Evolutionary conservation across 345 rosid genomes (phyloP), one percentile per base, ranked within the genome.

Genomic region (Eucalyptus virginea): DNA sequence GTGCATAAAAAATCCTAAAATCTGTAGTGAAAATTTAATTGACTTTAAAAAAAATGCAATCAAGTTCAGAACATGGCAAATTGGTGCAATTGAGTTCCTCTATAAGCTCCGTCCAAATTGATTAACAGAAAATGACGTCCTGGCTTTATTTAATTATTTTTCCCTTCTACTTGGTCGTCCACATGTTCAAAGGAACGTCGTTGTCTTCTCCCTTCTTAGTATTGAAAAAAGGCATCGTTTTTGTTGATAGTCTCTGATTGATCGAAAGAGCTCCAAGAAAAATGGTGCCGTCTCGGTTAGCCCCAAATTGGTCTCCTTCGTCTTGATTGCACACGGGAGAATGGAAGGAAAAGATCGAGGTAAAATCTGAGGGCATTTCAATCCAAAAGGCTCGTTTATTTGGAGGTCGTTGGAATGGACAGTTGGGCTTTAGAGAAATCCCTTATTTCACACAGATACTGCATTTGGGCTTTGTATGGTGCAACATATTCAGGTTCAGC

Each of bases 101-200:
- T 0, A 1, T 32, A 8, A 17, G 2, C 23, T 69, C 5, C 1
- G 2, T 9, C 42, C 42, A 34, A 17, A 32, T 32, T 13, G 24
- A 10, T 0, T 13, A 69, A 69, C 12, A 0, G 13, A 69, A 34
- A 69, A 69, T 34, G 81, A 69, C 3, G 18, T 34, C 44, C 42
- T 0, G 12, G 11, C 13, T 34, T 69, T 34, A 34, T 17, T 69
- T 34, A 18, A 2, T 8, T 34, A 32, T 32, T 69, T 24, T 34
- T 69, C 42, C 10, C 81, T 67, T 17, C 81, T 9, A 34, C 42
- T 69, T 34, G 81, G 44, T 34, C 81, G 13, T 69, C 24, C 24
- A 5, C 23, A 34, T 32, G 42, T 1, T 69, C 42, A 16, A 34
- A n/a, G 4, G 42, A 24, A 67, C 7, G 80, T 2, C 42, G 6